phyloP scores from a whole-genome alignment of 495 filamentous ascomycete genomes.

The Aspergillus diversus region DNA sequence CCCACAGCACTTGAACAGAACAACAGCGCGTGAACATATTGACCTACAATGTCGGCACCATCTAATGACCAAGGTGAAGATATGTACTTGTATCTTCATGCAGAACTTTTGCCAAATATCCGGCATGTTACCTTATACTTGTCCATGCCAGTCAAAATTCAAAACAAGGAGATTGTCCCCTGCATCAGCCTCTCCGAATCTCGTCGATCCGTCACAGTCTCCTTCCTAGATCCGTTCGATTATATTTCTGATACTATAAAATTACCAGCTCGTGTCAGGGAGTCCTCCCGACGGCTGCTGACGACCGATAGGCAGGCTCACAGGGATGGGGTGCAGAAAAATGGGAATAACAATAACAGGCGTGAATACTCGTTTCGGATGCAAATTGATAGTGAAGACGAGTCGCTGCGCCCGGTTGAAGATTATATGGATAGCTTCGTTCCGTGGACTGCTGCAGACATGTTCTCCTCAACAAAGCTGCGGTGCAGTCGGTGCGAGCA shows the following conservation, averaged over 20 bases:
- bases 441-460: slow-evolving; percentile 75
- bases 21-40: background rate
- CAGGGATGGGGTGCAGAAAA: slow-evolving; percentile 1
- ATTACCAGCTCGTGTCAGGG: slow-evolving; percentile 66
- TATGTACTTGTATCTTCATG: slow-evolving; percentile 62
- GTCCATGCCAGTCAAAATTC: slow-evolving; percentile 57
- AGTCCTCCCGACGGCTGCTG: slow-evolving; percentile 32
- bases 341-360: background rate
- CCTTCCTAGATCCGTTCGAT: slow-evolving; percentile 48
- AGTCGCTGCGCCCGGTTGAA: slow-evolving; percentile 25
- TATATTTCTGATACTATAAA: slow-evolving; percentile 56
- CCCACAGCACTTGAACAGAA: background rate
- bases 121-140: slow-evolving; percentile 78
- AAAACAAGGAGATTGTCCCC: slow-evolving; percentile 34
- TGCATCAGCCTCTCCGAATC: slow-evolving; percentile 44
- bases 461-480: slow-evolving; percentile 58
- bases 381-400: slow-evolving; percentile 54
- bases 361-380: slow-evolving; percentile 68
- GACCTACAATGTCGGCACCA: background rate
- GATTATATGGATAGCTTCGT: slow-evolving; percentile 46
- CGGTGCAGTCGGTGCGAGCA: slow-evolving; percentile 64
- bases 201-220: slow-evolving; percentile 41
- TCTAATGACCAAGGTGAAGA: background rate
- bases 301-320: slow-evolving; percentile 3
- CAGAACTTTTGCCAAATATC: slow-evolving; percentile 87